These are phyloP conservation scores for Pseudogymnoascus sp. DNA, from an alignment of 2,329 filamentous ascomycete species.

Conservation along the genomic window DNA sequence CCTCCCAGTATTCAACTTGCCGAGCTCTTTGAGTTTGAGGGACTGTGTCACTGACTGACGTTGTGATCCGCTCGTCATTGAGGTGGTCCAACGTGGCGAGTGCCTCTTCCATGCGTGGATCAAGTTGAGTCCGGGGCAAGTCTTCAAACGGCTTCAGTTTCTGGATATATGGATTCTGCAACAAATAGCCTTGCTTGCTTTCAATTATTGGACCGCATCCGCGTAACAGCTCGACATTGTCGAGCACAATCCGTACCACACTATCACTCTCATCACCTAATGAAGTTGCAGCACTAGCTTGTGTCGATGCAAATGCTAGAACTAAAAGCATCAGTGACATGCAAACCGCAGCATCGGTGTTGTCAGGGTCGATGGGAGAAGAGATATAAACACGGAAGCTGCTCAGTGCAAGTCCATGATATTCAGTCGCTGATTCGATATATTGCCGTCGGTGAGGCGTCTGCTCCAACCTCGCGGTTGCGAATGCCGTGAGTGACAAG, in stretches of 20 bases:
- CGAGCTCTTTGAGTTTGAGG: background rate
- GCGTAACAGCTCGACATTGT: slow-evolving; percentile 14
- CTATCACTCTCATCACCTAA: background rate
- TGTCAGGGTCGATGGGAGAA: slow-evolving; percentile 3
- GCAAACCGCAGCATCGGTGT: slow-evolving; percentile 12
- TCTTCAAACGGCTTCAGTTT: slow-evolving; percentile 13
- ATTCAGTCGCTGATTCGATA: slow-evolving; percentile 13
- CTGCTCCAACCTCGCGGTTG: slow-evolving; percentile 9
- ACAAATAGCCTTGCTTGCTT: slow-evolving; percentile 10
- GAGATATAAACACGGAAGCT: slow-evolving; percentile 13
- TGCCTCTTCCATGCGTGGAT: slow-evolving; percentile 4
- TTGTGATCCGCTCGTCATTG: slow-evolving; percentile 12
- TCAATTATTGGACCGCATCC: slow-evolving; percentile 13
- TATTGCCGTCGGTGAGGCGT: slow-evolving; percentile 7
- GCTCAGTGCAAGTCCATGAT: slow-evolving; percentile 12
- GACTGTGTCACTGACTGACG: background rate
- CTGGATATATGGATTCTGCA: slow-evolving; percentile 13
- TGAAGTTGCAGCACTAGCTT: background rate
- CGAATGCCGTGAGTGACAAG: slow-evolving; percentile 16
- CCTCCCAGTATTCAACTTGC: slow-evolving; percentile 12
- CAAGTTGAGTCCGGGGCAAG: slow-evolving; percentile 10
- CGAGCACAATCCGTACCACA: slow-evolving; percentile 14
- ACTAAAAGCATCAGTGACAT: slow-evolving; percentile 16
- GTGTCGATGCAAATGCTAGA: slow-evolving; percentile 15
- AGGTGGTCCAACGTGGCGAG: slow-evolving; percentile 9